These are phyloP conservation scores for Diaporthe vexans DNA, from an alignment of 2,329 filamentous ascomycete genomes.

Conservation along the genomic window DNA sequence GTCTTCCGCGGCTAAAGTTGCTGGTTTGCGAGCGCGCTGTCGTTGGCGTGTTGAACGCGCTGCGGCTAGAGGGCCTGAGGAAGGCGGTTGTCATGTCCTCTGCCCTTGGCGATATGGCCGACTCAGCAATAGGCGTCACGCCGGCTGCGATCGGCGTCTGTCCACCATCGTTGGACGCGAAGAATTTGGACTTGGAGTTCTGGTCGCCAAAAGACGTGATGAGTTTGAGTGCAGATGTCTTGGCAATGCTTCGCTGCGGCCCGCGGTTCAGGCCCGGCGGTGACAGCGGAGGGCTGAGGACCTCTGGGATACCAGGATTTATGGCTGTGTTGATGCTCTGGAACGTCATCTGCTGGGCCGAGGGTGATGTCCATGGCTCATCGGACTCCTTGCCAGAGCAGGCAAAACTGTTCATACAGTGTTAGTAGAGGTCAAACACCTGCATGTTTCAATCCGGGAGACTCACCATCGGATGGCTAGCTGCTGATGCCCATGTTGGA, in stretches of 20 bases:
- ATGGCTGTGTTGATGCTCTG: constrained; percentile 53
- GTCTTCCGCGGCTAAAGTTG: constrained; percentile 72
- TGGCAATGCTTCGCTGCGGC: constrained; percentile 76
- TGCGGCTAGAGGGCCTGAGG: constrained; percentile 75
- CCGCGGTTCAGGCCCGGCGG: constrained; percentile 75
- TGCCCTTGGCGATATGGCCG: constrained; percentile 79
- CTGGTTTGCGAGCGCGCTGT: constrained; percentile 74
- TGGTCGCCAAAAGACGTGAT: constrained; percentile 88
- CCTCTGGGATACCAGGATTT: constrained; percentile 64
- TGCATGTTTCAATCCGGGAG: not conserved
- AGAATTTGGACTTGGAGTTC: constrained; percentile 74
- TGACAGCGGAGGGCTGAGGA: constrained; percentile 80
- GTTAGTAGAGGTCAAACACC: not conserved
- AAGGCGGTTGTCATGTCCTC: constrained; percentile 77
- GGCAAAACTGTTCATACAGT: constrained; percentile 72
- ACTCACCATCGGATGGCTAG: constrained; percentile 85
- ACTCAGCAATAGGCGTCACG: constrained; percentile 90
- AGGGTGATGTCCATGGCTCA: constrained; percentile 90
- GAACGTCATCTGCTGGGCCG: constrained; percentile 74
- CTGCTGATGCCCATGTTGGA: constrained; percentile 88
- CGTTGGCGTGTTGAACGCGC: constrained; percentile 77
- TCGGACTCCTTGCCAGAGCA: constrained; percentile 89
- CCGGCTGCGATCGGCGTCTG: constrained; percentile 84
- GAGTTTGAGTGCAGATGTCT: constrained; percentile 87
- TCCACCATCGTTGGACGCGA: constrained; percentile 67